Base-by-base conservation (phyloP, 164 flowering plant genomes). In the Vitis riparia region DNA sequence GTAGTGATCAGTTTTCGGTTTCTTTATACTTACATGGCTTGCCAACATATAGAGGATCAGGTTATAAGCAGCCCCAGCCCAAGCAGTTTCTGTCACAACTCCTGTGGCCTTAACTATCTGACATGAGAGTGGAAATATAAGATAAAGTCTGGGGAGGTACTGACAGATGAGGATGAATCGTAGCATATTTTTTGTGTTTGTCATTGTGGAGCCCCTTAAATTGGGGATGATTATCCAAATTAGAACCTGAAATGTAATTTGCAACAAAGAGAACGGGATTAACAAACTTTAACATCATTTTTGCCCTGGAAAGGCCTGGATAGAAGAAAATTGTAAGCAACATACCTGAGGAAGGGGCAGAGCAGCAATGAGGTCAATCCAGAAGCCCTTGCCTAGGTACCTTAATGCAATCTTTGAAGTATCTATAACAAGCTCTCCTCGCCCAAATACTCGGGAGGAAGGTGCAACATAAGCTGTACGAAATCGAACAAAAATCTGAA, bases 331-430 rank as follows among this genome's bases (percentile, higher is more conserved):
- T 14, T 55, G 23, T 11, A 16, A 19, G 59, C 10, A 11, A 51
- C 72, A 52, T 80, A 91, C 98, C 97, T 94, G 98, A 77, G 98
- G 98, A 69, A 94, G 89, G 2, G 97, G 97, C 58, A 92, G 72
- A 17, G 98, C 94, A 53, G 95, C 95, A 5, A 92, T 16, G 14
- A 90, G 69, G 67, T 94, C 97, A 51, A 94, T 76, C 89, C 87
- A 92, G 77, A 94, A 90, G 10, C 68, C 78, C 76, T 64, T 82
- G 1, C 78, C 60, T 6, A 92, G 73, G 76, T 92, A 94, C 68
- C 90, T 83, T 2, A 67, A 62, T 1, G 94, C 94, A 63, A 94
- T 90, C 80, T 92, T 88, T 3, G 77, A 69, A 63, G 88, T 64
- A 57, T 92, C 91, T 16, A 89, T 86, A 9, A 92, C 97, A 67